Base-by-base conservation (phyloP, 2,329 filamentous ascomycete genomes). In the Aspergillus sojae region DNA sequence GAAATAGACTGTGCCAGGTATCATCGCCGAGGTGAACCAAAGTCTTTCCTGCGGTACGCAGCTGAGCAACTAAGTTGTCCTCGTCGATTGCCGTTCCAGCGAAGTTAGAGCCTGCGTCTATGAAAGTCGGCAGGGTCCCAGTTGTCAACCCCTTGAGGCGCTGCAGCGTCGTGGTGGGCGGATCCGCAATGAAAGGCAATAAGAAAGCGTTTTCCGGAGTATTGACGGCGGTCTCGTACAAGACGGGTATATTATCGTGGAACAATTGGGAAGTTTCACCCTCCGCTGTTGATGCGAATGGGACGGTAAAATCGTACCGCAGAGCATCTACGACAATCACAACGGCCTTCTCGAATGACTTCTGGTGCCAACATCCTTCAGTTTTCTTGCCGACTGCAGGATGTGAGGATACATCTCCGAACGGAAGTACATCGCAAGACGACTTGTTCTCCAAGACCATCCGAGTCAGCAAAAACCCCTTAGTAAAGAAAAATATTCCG, bases 11-110 rank as follows among this genome's bases (percentile, higher is more conserved):
- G 68, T 93, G 91, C 95, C 95, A 99, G 5, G 95, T 99, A 79
- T 99, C 94, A 76, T 99, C 95, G n/a, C 95, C 95, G 43, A 99
- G 82, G 73, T 99, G 96, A 6, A 94, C 95, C 69, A 99, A 87
- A 67, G 86, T 91, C 83, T 93, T 91, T 41, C 88, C 88, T 19
- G 87, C 85, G 70, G 84, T 81, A 61, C 82, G 84, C 65, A 92
- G 71, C 71, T 92, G 89, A 60, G 85, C 84, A 16, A 92, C 80
- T 53, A 92, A 69, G 68, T 92, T 92, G 76, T 99, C 95, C 81
- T 99, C 95, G 62, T 97, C 94, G 70, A 99, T 97, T 6, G 92
- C 92, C 3, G 91, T 96, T 2, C 95, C 95, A 0, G 93, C 93
- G 78, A 99, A 99, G 78, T 94, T 99, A 67, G 92, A 96, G 0